phyloP scores from a whole-genome alignment of 176 grass and related monocot species.

The Phragmites australis region DNA sequence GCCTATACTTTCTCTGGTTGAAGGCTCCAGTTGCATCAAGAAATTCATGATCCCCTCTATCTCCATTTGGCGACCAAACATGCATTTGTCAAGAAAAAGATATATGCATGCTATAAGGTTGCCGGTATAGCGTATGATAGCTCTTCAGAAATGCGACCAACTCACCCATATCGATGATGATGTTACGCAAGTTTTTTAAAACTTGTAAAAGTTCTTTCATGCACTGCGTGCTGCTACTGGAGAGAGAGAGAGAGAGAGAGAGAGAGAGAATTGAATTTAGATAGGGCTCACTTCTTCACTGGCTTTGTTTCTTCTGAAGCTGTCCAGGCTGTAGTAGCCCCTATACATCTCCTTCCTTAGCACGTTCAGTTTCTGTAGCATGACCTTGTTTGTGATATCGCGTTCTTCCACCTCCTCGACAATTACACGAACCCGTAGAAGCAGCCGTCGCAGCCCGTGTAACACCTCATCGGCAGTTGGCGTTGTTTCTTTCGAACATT shows the following conservation, averaged over 20 bases:
- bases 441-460: neutral
- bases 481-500: neutral
- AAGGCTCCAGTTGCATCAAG: neutral
- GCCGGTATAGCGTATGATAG: neutral
- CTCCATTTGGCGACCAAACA: conserved; percentile 21
- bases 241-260: neutral
- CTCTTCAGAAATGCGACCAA: conserved; percentile 16
- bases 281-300: neutral
- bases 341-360: conserved; percentile 7
- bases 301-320: neutral
- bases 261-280: neutral
- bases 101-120: neutral
- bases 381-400: neutral
- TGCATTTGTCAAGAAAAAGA: neutral
- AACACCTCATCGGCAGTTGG: neutral
- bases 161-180: conserved; percentile 11
- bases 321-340: conserved; percentile 15
- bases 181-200: neutral
- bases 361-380: conserved; percentile 21
- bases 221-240: neutral
- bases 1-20: neutral
- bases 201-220: neutral
- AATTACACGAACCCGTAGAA: neutral
- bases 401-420: conserved; percentile 2
- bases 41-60: neutral